phyloP scores from a whole-genome alignment of 2,329 filamentous ascomycete species.

The Cladosporium sp. region DNA sequence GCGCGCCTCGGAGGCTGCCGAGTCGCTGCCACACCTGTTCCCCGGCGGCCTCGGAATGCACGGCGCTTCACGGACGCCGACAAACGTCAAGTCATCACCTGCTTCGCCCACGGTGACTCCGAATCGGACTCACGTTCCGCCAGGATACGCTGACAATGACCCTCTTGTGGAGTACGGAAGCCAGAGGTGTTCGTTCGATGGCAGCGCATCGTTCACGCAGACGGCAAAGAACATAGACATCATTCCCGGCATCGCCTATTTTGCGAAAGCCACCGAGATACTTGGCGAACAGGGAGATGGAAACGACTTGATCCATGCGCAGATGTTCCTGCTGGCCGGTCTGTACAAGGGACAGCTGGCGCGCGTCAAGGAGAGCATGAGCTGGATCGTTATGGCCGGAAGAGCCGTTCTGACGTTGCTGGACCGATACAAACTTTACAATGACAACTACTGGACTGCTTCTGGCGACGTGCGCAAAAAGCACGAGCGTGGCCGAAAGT shows the following conservation, averaged over 20 bases:
- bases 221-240: conserved; percentile 57
- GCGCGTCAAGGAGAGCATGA: conserved; percentile 79
- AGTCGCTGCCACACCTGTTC: conserved; percentile 33
- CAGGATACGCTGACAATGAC: neutral
- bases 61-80: conserved; percentile 25
- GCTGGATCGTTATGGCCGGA: conserved; percentile 60
- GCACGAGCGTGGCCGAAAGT: conserved; percentile 22
- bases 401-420: conserved; percentile 66
- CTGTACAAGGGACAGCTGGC: conserved; percentile 87
- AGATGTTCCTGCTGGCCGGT: conserved; percentile 78
- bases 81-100: conserved; percentile 34
- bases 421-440: conserved; percentile 56
- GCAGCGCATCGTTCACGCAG: conserved; percentile 12
- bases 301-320: conserved; percentile 76
- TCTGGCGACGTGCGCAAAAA: conserved; percentile 34
- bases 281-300: conserved; percentile 78
- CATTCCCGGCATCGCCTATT: conserved; percentile 87
- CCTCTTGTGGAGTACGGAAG: conserved; percentile 23
- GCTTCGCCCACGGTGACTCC: conserved; percentile 36
- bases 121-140: conserved; percentile 26
- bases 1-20: conserved; percentile 31
- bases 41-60: conserved; percentile 18
- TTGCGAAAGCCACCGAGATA: conserved; percentile 80
- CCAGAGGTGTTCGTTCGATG: conserved; percentile 29
- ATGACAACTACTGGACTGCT: conserved; percentile 27